Evolutionary conservation across 2,329 filamentous ascomycete genomes (phyloP).

Genomic region (Pochonia chlamydosporia): DNA sequence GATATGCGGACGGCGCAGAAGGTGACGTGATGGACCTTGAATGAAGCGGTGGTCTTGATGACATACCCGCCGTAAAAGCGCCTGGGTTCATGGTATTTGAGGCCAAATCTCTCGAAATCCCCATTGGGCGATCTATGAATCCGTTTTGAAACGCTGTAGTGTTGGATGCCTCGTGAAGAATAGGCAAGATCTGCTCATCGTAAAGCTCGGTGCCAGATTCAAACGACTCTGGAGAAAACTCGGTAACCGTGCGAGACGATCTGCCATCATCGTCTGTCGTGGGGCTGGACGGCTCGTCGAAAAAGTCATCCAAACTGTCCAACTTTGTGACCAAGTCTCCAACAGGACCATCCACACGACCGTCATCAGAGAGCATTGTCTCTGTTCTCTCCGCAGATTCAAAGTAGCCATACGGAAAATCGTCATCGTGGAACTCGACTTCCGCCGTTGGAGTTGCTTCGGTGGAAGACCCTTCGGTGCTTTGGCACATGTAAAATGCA

Average conservation of each 20-base stretch:
- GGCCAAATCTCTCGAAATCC: constrained; percentile 54
- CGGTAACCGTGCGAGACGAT: constrained; percentile 57
- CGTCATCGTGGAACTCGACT: constrained; percentile 87
- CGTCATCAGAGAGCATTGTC: constrained; percentile 89
- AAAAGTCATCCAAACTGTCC: constrained; percentile 77
- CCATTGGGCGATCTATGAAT: constrained; percentile 67
- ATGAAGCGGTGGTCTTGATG: constrained; percentile 63
- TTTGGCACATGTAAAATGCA: constrained; percentile 90
- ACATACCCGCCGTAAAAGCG: constrained; percentile 43
- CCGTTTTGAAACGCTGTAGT: constrained; percentile 82
- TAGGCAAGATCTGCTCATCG: constrained; percentile 87
- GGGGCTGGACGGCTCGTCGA: constrained; percentile 62
- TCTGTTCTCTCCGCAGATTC: constrained; percentile 67
- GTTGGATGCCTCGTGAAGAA: constrained; percentile 78
- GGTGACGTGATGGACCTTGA: constrained; percentile 82
- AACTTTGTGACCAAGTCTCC: constrained; percentile 78
- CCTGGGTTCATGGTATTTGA: constrained; percentile 58
- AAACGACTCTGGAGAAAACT: constrained; percentile 59
- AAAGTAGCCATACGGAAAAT: constrained; percentile 79
- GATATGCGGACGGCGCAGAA: constrained; percentile 49
- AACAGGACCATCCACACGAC: constrained; percentile 57
- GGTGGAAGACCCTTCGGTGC: constrained; percentile 49
- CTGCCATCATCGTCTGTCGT: constrained; percentile 52
- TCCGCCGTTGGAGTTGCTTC: constrained; percentile 71
- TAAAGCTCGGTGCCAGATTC: constrained; percentile 79